A percentile compares a stretch with the other conserved stretches of the same genome.
Conservation (phyloP, 2,329 filamentous ascomycete species). For the Colletotrichum sojae region DNA sequence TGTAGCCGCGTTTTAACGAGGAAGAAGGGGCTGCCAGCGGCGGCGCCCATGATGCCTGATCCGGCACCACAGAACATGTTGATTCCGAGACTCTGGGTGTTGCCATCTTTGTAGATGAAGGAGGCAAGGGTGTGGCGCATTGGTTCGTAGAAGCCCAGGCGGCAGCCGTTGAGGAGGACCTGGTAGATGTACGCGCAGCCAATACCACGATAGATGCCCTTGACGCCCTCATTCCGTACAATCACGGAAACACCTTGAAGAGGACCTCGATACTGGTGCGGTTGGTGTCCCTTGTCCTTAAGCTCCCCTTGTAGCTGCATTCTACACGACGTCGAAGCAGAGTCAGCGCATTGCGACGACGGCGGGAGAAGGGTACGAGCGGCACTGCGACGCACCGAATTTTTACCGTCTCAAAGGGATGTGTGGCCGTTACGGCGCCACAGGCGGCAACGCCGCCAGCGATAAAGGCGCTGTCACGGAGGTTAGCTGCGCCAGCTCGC, state of each 20-base stretch:
- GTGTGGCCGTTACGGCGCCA: constrained; percentile 96
- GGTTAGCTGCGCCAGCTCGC: constrained; percentile 29
- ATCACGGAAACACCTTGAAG: constrained; percentile 94
- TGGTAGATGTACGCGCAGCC: constrained; percentile 97
- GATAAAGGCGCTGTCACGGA: constrained; percentile 81
- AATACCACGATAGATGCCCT: constrained; percentile 89
- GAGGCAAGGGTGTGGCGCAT: constrained; percentile 81
- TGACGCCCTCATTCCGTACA: constrained; percentile 87
- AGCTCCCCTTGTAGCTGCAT: constrained; percentile 98
- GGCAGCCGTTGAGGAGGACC: constrained; percentile 95
- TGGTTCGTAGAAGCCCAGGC: constrained; percentile 97
- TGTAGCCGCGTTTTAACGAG: constrained; percentile 97
- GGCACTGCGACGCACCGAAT: constrained; percentile 77
- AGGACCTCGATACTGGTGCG: constrained; percentile 90
- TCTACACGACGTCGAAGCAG: constrained; percentile 58
- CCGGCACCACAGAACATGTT: constrained; percentile 94
- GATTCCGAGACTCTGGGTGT: constrained; percentile 86
- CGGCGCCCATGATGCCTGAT: constrained; percentile 91
- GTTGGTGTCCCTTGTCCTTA: constrained; percentile 86
- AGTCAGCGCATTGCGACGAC: constrained; percentile 39
- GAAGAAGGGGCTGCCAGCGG: constrained; percentile 96
- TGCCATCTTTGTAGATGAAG: constrained; percentile 78
- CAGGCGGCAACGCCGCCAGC: constrained; percentile 97
- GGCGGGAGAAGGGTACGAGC: constrained; percentile 9
- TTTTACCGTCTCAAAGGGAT: constrained; percentile 99